Evolutionary conservation across 306 rosid genomes (phyloP).

Genomic region (Lathyrus tuberosus): DNA sequence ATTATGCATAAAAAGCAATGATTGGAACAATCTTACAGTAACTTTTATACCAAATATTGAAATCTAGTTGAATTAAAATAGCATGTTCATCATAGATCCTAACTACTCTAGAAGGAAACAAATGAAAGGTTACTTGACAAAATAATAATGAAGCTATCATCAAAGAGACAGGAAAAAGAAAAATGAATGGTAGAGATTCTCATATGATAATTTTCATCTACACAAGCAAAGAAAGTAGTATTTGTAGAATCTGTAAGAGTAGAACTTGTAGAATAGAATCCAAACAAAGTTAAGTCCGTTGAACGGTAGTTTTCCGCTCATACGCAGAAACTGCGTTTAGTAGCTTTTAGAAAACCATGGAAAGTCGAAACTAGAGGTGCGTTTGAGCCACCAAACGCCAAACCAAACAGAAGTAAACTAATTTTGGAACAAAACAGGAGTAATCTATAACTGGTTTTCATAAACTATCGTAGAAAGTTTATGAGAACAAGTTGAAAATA

Average conservation of each 20-base stretch:
- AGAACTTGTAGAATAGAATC: slow-evolving; percentile 23
- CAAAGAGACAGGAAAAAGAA: slow-evolving; percentile 19
- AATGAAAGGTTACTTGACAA: slow-evolving; percentile 33
- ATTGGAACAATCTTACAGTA: slow-evolving; percentile 62
- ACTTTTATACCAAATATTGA: slow-evolving; percentile 61
- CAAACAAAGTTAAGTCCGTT: background rate
- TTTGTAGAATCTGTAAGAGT: slow-evolving; percentile 36
- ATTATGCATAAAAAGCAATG: slow-evolving; percentile 72
- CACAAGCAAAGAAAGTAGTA: slow-evolving; percentile 30
- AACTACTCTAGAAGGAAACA: slow-evolving; percentile 43
- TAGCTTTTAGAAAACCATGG: too few relatives aligned
- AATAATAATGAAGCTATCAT: slow-evolving; percentile 46
- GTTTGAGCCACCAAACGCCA: too few relatives aligned
- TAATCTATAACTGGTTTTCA: background rate
- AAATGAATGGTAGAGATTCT: background rate
- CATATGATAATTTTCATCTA: slow-evolving; percentile 27
- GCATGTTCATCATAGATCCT: slow-evolving; percentile 45
- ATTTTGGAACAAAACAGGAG: background rate
- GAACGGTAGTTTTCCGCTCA: too few relatives aligned
- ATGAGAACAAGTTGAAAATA: background rate
- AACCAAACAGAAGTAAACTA: background rate
- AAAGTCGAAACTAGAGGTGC: too few relatives aligned
- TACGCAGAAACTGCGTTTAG: too few relatives aligned
- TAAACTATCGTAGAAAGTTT: background rate
- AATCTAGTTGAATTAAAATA: slow-evolving; percentile 45